A percentile compares a stretch with the other conserved stretches of the same genome.
These are phyloP conservation scores for Physcomitrellopsis africana DNA, from an alignment of 225 moss, liverwort and hornwort species.

Conservation along the genomic window DNA sequence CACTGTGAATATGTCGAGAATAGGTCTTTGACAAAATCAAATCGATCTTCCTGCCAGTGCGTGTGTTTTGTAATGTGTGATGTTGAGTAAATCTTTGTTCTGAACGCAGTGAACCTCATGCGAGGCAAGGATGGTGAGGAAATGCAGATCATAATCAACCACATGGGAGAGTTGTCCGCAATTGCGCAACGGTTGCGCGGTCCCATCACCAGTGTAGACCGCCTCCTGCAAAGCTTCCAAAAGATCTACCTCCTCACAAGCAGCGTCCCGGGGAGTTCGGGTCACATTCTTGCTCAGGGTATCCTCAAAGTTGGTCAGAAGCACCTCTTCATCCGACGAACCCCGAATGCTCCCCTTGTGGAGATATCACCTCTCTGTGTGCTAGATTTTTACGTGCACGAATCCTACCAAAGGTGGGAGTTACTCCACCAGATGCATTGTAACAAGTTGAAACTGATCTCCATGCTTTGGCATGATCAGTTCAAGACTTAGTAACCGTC, in stretches of 20 bases:
- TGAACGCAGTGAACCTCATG: conserved; percentile 44
- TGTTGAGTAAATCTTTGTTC: not conserved
- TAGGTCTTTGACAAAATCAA: not conserved
- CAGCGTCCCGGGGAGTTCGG: conserved; percentile 63
- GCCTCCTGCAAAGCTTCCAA: conserved; percentile 67
- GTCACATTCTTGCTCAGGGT: conserved; percentile 74
- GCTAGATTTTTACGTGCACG: conserved; percentile 95
- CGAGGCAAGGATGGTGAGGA: conserved; percentile 68
- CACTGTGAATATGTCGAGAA: not conserved
- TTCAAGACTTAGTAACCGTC: not conserved
- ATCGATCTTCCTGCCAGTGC: no score
- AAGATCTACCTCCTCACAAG: conserved; percentile 78
- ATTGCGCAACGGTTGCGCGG: conserved; percentile 75
- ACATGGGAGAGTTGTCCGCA: conserved; percentile 79
- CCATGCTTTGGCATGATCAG: not conserved
- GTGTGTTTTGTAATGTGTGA: not conserved
- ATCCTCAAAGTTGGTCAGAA: conserved; percentile 93
- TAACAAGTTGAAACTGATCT: not conserved
- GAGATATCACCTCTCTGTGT: conserved; percentile 92
- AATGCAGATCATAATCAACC: conserved; percentile 67
- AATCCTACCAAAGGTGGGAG: conserved; percentile 82
- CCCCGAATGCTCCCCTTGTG: conserved; percentile 57
- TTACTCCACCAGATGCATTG: not conserved
- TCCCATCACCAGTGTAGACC: conserved; percentile 82
- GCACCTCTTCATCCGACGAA: conserved; percentile 78